Conservation (phyloP, 371 early-diverging fungal species). For the Mucor circinelloides region DNA sequence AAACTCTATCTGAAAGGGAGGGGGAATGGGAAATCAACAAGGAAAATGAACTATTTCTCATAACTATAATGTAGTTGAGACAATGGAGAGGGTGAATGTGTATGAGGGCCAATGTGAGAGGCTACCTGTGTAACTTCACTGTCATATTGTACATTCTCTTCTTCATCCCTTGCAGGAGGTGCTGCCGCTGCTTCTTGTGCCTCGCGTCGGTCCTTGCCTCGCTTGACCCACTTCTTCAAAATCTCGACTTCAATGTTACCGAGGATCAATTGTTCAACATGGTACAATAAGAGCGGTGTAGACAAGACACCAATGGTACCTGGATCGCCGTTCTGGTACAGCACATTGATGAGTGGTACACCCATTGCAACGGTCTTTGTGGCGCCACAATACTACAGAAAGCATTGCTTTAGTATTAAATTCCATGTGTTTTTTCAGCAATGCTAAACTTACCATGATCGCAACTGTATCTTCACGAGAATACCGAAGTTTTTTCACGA, state of each 20-base stretch:
- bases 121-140: slow-evolving; percentile 21
- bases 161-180: slow-evolving; percentile 16
- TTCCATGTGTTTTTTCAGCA: neutral
- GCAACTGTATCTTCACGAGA: slow-evolving; percentile 62
- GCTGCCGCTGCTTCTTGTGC: neutral
- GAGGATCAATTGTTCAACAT: slow-evolving; percentile 73
- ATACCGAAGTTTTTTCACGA: slow-evolving; percentile 40
- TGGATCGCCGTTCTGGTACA: slow-evolving; percentile 55
- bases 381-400: slow-evolving; percentile 63
- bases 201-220: slow-evolving; percentile 13
- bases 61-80: slow-evolving; percentile 14
- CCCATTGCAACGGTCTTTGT: slow-evolving; percentile 83
- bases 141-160: slow-evolving; percentile 16
- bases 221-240: slow-evolving; percentile 27
- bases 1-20: neutral
- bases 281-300: slow-evolving; percentile 74
- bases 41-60: slow-evolving; percentile 9
- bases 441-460: slow-evolving; percentile 46
- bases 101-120: slow-evolving; percentile 13
- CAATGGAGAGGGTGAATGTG: slow-evolving; percentile 22
- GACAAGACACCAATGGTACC: slow-evolving; percentile 66
- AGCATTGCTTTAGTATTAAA: neutral
- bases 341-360: slow-evolving; percentile 74
- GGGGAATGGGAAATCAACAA: neutral
- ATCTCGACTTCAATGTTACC: slow-evolving; percentile 36